Percentiles rank a stretch among this genome's conserved stretches.
Conservation (phyloP, 2,329 filamentous ascomycete species). For the Fusarium compactum region DNA sequence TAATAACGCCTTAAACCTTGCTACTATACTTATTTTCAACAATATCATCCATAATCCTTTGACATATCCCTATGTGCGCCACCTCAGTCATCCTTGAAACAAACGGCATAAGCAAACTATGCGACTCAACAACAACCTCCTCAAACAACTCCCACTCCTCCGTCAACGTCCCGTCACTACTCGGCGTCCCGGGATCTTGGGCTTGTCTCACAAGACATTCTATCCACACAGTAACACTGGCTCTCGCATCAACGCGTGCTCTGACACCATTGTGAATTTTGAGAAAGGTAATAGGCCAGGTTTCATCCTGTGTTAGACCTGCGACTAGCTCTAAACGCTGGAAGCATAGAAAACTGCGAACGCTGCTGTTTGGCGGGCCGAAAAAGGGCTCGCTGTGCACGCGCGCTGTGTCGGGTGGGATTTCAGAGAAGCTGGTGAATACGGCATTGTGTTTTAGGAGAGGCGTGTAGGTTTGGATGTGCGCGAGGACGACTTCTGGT, state of each 20-base stretch:
- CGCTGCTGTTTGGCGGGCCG: constrained; percentile 13
- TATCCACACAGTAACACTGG: constrained; percentile 24
- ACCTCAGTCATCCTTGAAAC: constrained; percentile 17
- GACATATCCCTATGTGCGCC: constrained; percentile 16
- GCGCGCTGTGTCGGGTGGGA: constrained; percentile 4
- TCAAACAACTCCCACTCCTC: constrained; percentile 37
- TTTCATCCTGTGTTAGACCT: constrained; percentile 16
- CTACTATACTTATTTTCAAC: background rate
- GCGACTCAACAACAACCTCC: constrained; percentile 25
- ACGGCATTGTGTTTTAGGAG: constrained; percentile 22
- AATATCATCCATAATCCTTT: constrained; percentile 25
- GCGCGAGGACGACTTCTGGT: constrained; percentile 30
- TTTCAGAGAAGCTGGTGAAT: constrained; percentile 22
- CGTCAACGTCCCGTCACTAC: constrained; percentile 10
- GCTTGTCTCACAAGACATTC: constrained; percentile 26
- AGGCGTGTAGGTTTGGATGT: constrained; percentile 33
- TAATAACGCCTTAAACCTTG: background rate
- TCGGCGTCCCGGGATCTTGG: constrained; percentile 18
- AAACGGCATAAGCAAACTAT: constrained; percentile 33
- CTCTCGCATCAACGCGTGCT: constrained; percentile 28
- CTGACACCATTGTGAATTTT: constrained; percentile 27
- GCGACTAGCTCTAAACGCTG: constrained; percentile 21
- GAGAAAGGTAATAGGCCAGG: constrained; percentile 28
- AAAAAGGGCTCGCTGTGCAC: constrained; percentile 30
- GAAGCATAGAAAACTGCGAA: constrained; percentile 10